A percentile compares a stretch with the other conserved stretches of the same genome.
These are phyloP conservation scores for Colletotrichum chlorophyti DNA, from an alignment of 2,329 filamentous ascomycete species.

Conservation along the genomic window DNA sequence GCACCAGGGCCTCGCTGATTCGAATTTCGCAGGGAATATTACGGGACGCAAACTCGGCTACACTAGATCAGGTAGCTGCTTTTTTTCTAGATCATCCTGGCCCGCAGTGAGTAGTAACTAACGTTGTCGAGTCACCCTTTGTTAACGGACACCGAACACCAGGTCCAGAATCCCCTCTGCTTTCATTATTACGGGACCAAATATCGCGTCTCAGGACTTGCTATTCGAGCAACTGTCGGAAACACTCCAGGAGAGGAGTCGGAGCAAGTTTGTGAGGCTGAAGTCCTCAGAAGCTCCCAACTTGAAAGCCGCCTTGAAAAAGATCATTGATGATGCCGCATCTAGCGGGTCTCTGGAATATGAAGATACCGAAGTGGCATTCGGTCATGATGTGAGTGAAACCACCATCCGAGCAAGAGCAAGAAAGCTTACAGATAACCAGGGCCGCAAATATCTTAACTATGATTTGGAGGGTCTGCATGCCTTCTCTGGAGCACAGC, in stretches of 20 bases:
- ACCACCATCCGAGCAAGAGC: too few relatives aligned
- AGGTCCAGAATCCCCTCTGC: constrained; percentile 67
- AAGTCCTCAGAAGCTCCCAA: constrained; percentile 76
- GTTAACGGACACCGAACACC: neutral
- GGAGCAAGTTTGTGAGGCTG: constrained; percentile 68
- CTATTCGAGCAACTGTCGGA: constrained; percentile 76
- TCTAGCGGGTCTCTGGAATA: constrained; percentile 51
- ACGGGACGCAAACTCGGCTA: constrained; percentile 65
- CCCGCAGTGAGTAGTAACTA: constrained; percentile 31
- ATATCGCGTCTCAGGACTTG: constrained; percentile 76
- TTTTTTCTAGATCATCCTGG: constrained; percentile 55
- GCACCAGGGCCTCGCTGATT: neutral
- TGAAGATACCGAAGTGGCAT: constrained; percentile 56
- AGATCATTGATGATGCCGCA: constrained; percentile 73
- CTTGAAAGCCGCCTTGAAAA: constrained; percentile 75
- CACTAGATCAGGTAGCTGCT: constrained; percentile 61
- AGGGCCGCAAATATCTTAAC: constrained; percentile 73
- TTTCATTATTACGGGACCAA: constrained; percentile 80
- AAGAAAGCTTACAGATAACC: constrained; percentile 30
- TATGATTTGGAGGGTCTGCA: constrained; percentile 80
- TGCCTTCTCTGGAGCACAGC: constrained; percentile 61
- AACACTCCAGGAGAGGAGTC: constrained; percentile 51
- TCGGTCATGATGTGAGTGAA: constrained; percentile 54
- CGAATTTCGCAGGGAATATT: constrained; percentile 55
- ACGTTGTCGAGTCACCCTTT: neutral